Evolutionary conservation across 1,284 basidiomycete genomes (phyloP).

Genomic region (Athelia sp.): DNA sequence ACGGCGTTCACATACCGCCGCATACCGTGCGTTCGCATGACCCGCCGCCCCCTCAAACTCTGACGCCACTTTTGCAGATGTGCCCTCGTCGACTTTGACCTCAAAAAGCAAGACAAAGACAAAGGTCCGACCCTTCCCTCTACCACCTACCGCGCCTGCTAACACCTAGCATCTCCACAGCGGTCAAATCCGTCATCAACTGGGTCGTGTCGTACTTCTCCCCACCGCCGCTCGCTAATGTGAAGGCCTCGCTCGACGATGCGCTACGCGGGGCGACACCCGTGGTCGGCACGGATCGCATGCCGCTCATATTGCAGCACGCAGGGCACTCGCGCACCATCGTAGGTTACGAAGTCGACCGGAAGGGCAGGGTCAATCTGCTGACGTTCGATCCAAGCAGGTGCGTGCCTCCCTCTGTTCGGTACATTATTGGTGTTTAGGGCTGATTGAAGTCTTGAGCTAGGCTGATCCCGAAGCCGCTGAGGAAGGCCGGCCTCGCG

Average conservation of each 20-base stretch:
- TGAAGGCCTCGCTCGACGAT: constrained; percentile 36
- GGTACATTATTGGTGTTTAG: too few relatives aligned
- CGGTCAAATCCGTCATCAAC: constrained; percentile 41
- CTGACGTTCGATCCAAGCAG: constrained; percentile 76
- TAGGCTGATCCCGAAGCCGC: neutral
- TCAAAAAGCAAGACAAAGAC: constrained; percentile 21
- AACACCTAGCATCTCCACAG: constrained; percentile 20
- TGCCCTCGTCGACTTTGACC: constrained; percentile 59
- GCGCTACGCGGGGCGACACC: constrained; percentile 41
- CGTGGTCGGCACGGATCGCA: constrained; percentile 52
- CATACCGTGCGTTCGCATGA: constrained; percentile 70
- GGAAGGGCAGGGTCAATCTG: constrained; percentile 54
- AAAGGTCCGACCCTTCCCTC: constrained; percentile 28
- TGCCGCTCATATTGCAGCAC: constrained; percentile 81
- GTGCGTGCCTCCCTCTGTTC: too few relatives aligned
- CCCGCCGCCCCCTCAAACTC: too few relatives aligned
- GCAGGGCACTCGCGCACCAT: constrained; percentile 81
- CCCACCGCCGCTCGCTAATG: constrained; percentile 21
- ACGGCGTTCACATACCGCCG: constrained; percentile 68
- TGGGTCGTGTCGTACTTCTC: constrained; percentile 70
- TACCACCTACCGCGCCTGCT: neutral
- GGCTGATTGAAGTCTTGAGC: too few relatives aligned
- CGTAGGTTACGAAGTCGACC: constrained; percentile 71
- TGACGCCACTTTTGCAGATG: too few relatives aligned
- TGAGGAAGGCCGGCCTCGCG: constrained; percentile 34